Base-by-base conservation (phyloP, 805 yeast species). In the Ascoidea tarda region DNA sequence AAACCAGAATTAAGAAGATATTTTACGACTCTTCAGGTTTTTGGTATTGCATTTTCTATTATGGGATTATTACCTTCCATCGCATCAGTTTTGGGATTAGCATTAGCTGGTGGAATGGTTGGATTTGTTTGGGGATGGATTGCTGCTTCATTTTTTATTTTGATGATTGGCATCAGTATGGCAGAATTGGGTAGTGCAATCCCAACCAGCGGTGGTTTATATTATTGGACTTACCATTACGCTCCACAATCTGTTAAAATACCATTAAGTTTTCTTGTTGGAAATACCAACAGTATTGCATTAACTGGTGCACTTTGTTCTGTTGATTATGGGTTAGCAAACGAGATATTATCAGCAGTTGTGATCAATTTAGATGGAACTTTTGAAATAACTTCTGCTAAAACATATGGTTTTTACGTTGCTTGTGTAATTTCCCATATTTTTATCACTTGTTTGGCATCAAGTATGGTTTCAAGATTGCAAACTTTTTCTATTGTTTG, bases 121-220 rank as follows among this genome's bases (percentile, higher is more conserved):
- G 79, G 82, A 5, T 71, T 81, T 53, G 70, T 82, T 2, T 84
- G 90, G 90, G 84, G 87, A 49, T 84, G 91, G 90, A 64, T 80
- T 49, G 60, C 79, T 14, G 73, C 86, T 42, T 73, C 80, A 5
- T 54, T 70, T 8, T 78, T 81, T 58, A 79, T 83, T 53, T 60
- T 81, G 52, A 61, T 71, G 6, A 74, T 80, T n/a, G 88, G 87
- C 16, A 56, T 75, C 6, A 71, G 83, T 16, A 76, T 84, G 80
- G 72, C 85, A 5, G 84, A 82, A 59, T 64, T 82, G 56, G 86
- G 84, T 1, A 75, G 82, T 45, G 76, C 88, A 1, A 75, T 81
- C 57, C 90, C 91, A 32, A 83, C 90, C 1, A 77, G 84, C 21
- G 90, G 90, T 52, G 90, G 90, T 6, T 67, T 84, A 46, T 84